Base-by-base conservation (phyloP, 345 rosid species). In the Citrus australasica region DNA sequence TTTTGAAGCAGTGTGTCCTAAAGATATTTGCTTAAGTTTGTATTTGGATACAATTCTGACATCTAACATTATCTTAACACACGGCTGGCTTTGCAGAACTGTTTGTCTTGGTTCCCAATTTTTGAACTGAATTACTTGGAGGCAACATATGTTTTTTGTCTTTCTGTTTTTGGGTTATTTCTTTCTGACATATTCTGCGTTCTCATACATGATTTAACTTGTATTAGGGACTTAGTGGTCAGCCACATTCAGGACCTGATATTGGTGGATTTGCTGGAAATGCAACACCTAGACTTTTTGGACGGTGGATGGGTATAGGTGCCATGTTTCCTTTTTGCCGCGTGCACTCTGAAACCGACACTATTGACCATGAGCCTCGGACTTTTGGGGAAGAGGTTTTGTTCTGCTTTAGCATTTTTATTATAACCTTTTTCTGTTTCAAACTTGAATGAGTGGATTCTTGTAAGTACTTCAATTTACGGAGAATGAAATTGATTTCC, bases 261-360 rank as follows among this genome's bases (percentile, higher is more conserved):
- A 92, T 95, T 71, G 98, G 98, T 84, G 98, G 98, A 71, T 93
- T 89, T 84, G 95, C 77, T 64, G 98, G 94, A 77, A 93, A 95
- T 85, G 97, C 98, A 21, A 83, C 97, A 27, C 93, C 98, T 1
- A 90, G 85, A 81, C 89, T 95, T 75, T 95, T 93, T 80, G 98
- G 94, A 76, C 87, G 94, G 75, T 95, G 98, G 98, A 90, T 95
- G 98, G 98, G 95, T 17, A 35, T 95, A 25, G 98, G 97, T 79
- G 90, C 98, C 66, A 86, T 95, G 95, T 92, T 95, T 81, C 98
- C 98, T 21, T 95, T 95, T 78, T 92, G 97, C 60, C 98, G 97
- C 73, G 98, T 94, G 16, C 98, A 95, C 86, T 79, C 94, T 59
- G 97, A 90, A 86, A 81, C 66, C 11, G 92, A 80, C 72, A 90